Evolutionary conservation across 306 rosid genomes (phyloP).

Genomic region (Morella rubra): DNA sequence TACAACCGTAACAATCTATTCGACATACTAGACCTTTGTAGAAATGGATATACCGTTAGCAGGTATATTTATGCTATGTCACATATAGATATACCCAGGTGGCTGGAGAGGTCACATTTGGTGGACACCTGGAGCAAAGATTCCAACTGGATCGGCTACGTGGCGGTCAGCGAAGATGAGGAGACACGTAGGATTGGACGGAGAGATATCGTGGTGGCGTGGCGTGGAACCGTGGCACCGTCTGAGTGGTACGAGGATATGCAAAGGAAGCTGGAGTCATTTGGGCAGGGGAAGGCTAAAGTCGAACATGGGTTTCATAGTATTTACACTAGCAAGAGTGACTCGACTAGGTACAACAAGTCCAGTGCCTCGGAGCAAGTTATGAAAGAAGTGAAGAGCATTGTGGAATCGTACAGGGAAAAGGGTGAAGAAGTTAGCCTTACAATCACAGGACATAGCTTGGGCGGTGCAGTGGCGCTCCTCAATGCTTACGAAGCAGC

Average conservation of each 20-base stretch:
- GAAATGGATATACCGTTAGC: constrained; percentile 46
- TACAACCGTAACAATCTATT: constrained; percentile 43
- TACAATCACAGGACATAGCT: constrained; percentile 71
- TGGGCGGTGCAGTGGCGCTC: constrained; percentile 69
- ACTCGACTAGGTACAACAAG: constrained; percentile 52
- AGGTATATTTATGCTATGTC: constrained; percentile 65
- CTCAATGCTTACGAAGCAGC: constrained; percentile 62
- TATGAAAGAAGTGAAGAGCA: constrained; percentile 43
- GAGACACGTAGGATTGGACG: constrained; percentile 59
- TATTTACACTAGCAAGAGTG: constrained; percentile 54
- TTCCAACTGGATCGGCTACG: constrained; percentile 73
- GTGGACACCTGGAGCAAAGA: constrained; percentile 60
- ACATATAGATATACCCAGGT: constrained; percentile 49
- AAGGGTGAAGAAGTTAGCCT: constrained; percentile 61
- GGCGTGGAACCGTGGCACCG: constrained; percentile 68
- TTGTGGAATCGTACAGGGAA: constrained; percentile 31
- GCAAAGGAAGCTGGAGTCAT: constrained; percentile 48
- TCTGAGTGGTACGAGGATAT: constrained; percentile 69
- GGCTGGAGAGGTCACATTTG: constrained; percentile 58
- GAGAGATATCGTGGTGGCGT: constrained; percentile 58
- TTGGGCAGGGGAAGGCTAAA: constrained; percentile 43
- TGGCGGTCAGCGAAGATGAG: constrained; percentile 50
- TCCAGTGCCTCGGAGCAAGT: constrained; percentile 71
- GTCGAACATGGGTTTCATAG: constrained; percentile 67
- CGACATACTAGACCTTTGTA: constrained; percentile 36